Base-by-base conservation (phyloP, 495 filamentous ascomycete species). In the Tuber magnatum region DNA sequence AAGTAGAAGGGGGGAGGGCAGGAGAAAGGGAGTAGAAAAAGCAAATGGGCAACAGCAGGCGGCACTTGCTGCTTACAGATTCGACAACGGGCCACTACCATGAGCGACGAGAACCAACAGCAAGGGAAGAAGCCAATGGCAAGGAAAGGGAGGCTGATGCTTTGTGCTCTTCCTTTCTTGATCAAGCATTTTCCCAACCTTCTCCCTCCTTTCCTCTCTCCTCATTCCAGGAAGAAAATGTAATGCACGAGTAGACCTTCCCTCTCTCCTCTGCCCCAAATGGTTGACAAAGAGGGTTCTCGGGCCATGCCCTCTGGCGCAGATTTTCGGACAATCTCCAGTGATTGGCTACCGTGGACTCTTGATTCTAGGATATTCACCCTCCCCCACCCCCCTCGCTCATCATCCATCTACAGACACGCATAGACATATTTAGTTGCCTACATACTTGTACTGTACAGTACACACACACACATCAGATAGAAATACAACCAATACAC, bases 1-100 rank as follows among this genome's bases (percentile, higher is more conserved):
- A 83, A 83, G 74, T 78, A 79, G 71, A 84, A 82, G 75, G 24
- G 81, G 78, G 74, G 72, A 70, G 68, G 61, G 74, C 71, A 76
- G 76, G 73, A 65, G 75, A 68, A 80, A 69, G 46, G 74, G 80
- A 75, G 76, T 76, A 74, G 51, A 78, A 79, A 68, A 43, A 65
- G 22, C 46, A 78, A 71, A 74, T 74, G 74, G 74, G 2, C 78
- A 81, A 41, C 80, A 79, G 71, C 75, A 73, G 74, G 82, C 78
- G 75, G 70, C 72, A 51, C 82, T 70, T 69, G 76, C 73, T 73
- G 79, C 78, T 71, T 76, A 69, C 69, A 76, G 77, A 71, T 69
- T 74, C 28, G 78, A 79, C 72, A 65, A 83, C 75, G 70, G 75
- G 70, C 76, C 76, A 77, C 69, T 69, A 18, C 56, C 56, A 65